These are phyloP conservation scores for Shiraia sp. DNA, from an alignment of 2,329 filamentous ascomycete species.

Conservation along the genomic window DNA sequence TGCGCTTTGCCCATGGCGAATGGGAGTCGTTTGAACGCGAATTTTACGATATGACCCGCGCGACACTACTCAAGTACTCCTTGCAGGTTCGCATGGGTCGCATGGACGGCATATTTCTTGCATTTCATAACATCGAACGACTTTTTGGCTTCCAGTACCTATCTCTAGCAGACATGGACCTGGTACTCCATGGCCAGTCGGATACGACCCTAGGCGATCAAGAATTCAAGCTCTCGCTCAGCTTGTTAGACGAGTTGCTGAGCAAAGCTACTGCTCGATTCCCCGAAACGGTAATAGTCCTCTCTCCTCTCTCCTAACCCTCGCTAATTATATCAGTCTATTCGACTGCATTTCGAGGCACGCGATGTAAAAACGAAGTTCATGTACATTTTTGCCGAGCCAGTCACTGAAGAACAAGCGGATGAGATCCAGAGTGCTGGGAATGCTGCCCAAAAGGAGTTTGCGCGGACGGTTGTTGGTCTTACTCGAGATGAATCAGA, in stretches of 20 bases:
- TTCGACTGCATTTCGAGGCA: slow-evolving; percentile 83
- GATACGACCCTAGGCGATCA: slow-evolving; percentile 71
- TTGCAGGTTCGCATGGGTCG: slow-evolving; percentile 94
- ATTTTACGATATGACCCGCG: slow-evolving; percentile 94
- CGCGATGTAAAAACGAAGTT: slow-evolving; percentile 63
- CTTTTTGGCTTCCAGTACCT: slow-evolving; percentile 99
- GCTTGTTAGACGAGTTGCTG: slow-evolving; percentile 77
- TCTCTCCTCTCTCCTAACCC: neutral
- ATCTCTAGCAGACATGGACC: slow-evolving; percentile 82
- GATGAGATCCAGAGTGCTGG: slow-evolving; percentile 71
- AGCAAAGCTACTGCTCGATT: slow-evolving; percentile 75
- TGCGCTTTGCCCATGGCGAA: slow-evolving; percentile 72
- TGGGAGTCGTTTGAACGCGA: slow-evolving; percentile 95
- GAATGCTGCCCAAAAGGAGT: slow-evolving; percentile 67
- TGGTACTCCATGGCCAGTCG: slow-evolving; percentile 78
- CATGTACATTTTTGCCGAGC: slow-evolving; percentile 91
- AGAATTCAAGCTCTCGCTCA: slow-evolving; percentile 83
- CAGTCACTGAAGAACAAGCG: slow-evolving; percentile 74
- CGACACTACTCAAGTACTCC: slow-evolving; percentile 95
- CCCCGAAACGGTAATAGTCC: slow-evolving; percentile 60
- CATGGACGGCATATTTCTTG: slow-evolving; percentile 98
- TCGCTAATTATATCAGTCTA: slow-evolving; percentile 52
- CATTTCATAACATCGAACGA: slow-evolving; percentile 90
- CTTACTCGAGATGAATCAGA: slow-evolving; percentile 31
- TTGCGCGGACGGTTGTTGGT: slow-evolving; percentile 66